phyloP scores from a whole-genome alignment of 139 green algal species.

The Micromonas pusilla region DNA sequence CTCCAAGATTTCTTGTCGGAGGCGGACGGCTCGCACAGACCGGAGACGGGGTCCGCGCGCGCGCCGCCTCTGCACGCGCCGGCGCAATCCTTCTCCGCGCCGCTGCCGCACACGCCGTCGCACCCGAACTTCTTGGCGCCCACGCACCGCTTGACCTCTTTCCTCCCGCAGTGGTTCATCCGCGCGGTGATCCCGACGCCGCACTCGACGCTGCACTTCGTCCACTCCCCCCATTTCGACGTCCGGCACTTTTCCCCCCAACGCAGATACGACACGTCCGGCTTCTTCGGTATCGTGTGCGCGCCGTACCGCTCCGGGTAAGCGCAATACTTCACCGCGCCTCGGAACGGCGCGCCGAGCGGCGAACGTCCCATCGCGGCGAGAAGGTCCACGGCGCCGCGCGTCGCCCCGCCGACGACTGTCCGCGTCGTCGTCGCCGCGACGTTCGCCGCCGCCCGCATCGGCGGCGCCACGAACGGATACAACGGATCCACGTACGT shows the following conservation, averaged over 20 bases:
- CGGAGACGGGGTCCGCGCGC: not conserved
- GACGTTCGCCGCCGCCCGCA: constrained; percentile 28
- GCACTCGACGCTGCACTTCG: not conserved
- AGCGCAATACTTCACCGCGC: not conserved
- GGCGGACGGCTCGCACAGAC: too few relatives aligned
- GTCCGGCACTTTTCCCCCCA: not conserved
- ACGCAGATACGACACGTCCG: not conserved
- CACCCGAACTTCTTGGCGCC: not conserved
- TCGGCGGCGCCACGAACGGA: too few relatives aligned
- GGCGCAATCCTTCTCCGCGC: not conserved
- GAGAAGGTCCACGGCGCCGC: not conserved
- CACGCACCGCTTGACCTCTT: not conserved
- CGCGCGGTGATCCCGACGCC: too few relatives aligned
- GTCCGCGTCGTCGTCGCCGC: not conserved
- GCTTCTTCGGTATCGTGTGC: not conserved
- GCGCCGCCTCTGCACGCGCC: not conserved
- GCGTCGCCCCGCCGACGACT: not conserved
- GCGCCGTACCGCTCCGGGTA: not conserved
- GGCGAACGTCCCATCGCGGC: too few relatives aligned
- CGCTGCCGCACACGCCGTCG: not conserved
- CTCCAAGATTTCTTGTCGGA: too few relatives aligned
- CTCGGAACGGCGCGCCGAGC: too few relatives aligned
- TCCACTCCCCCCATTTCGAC: not conserved
- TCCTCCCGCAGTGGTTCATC: not conserved
- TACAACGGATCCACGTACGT: too few relatives aligned